Conservation (phyloP, 306 rosid genomes). For the Glycyrrhiza uralensis region DNA sequence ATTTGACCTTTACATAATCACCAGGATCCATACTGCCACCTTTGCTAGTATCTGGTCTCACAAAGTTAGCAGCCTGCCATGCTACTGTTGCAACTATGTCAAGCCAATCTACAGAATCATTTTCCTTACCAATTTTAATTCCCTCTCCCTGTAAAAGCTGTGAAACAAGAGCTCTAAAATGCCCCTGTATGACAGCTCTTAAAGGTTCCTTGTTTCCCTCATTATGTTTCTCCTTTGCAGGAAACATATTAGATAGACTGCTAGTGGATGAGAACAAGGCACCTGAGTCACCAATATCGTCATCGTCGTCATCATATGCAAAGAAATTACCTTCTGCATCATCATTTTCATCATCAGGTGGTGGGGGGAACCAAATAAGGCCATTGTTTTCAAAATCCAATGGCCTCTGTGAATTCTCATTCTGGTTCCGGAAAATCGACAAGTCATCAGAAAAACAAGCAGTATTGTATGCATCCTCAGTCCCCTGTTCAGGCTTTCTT, state of each 20-base stretch:
- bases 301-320: slow-evolving; percentile 85
- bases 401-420: slow-evolving; percentile 55
- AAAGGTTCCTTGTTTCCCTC: slow-evolving; percentile 83
- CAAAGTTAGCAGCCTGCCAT: slow-evolving; percentile 93
- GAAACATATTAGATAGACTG: slow-evolving; percentile 68
- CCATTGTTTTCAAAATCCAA: slow-evolving; percentile 87
- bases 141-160: slow-evolving; percentile 88
- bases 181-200: slow-evolving; percentile 73
- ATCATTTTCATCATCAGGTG: slow-evolving; percentile 68
- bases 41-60: slow-evolving; percentile 89
- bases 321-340: slow-evolving; percentile 65
- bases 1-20: slow-evolving; percentile 90
- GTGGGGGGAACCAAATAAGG: slow-evolving; percentile 87
- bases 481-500: slow-evolving; percentile 54
- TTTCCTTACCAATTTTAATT: slow-evolving; percentile 53
- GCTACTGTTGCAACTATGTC: slow-evolving; percentile 73
- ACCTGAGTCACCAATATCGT: slow-evolving; percentile 85
- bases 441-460: slow-evolving; percentile 66
- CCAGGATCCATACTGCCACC: slow-evolving; percentile 99
- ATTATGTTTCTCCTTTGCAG: slow-evolving; percentile 64
- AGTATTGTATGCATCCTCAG: slow-evolving; percentile 56
- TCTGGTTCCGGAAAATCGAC: slow-evolving; percentile 48
- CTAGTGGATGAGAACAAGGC: slow-evolving; percentile 66
- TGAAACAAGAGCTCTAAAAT: slow-evolving; percentile 90
- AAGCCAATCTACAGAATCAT: slow-evolving; percentile 73